These are phyloP conservation scores for Blastobotrys indianensis DNA, from an alignment of 1,139 yeast species.

Conservation along the genomic window DNA sequence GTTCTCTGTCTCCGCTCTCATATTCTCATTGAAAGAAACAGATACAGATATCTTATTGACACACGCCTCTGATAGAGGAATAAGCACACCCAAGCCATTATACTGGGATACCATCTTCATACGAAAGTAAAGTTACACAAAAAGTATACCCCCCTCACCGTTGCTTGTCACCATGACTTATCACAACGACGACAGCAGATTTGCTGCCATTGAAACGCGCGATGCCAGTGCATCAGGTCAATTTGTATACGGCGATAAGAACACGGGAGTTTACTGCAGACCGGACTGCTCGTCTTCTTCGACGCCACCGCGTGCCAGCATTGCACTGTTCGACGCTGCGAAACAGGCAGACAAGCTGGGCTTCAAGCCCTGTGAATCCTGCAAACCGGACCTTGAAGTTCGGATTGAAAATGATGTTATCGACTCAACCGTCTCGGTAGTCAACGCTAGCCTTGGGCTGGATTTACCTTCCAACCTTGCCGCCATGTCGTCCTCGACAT, in stretches of 20 bases:
- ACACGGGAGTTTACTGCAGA: slow-evolving; percentile 43
- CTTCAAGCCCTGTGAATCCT: slow-evolving; percentile 47
- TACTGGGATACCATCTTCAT: no score
- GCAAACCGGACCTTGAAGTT: slow-evolving; percentile 38
- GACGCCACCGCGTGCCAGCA: slow-evolving; percentile 1
- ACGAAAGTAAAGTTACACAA: no score
- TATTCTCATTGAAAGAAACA: no score
- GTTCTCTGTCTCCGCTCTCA: no score
- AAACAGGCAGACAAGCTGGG: slow-evolving; percentile 44
- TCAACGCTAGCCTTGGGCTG: slow-evolving; percentile 55
- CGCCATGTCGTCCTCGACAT: not conserved
- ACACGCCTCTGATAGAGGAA: no score
- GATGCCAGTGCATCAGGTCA: slow-evolving; percentile 3
- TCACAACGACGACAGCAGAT: slow-evolving; percentile 4
- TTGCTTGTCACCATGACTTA: not conserved
- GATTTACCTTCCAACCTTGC: slow-evolving; percentile 34
- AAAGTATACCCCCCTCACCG: no score
- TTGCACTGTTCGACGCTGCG: slow-evolving; percentile 35
- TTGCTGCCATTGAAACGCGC: slow-evolving; percentile 6
- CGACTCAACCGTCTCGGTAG: slow-evolving; percentile 50
- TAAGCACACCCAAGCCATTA: no score
- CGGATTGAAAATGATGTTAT: slow-evolving; percentile 47
- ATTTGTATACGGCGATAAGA: slow-evolving; percentile 11
- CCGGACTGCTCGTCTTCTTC: slow-evolving; percentile 47
- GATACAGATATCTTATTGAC: no score